Evolutionary conservation across 768 basidiomycete genomes (phyloP).

Genomic region (Chlorophyllum brunneum): DNA sequence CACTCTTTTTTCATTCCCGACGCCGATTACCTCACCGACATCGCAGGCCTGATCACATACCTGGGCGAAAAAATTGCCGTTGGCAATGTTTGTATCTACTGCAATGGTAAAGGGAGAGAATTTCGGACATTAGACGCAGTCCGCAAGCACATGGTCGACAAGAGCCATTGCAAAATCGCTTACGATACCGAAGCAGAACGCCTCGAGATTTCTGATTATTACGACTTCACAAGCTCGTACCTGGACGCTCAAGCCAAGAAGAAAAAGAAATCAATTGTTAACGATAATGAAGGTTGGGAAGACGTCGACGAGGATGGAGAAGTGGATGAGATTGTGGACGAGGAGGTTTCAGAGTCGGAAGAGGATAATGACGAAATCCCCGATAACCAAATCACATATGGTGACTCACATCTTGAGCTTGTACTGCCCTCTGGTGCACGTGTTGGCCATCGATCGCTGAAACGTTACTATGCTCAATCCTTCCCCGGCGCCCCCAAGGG

Average conservation of each 20-base stretch:
- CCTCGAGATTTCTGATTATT: conserved; percentile 87
- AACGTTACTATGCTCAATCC: conserved; percentile 82
- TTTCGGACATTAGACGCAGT: conserved; percentile 85
- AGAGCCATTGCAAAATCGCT: conserved; percentile 93
- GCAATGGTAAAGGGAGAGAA: conserved; percentile 78
- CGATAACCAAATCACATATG: conserved; percentile 62
- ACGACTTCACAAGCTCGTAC: conserved; percentile 86
- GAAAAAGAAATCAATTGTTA: conserved; percentile 32
- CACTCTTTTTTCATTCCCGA: conserved; percentile 99
- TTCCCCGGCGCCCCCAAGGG: conserved; percentile 44
- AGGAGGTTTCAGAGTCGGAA: conserved; percentile 17
- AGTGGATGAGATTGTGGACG: conserved; percentile 37
- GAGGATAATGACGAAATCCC: conserved; percentile 38
- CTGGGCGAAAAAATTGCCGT: conserved; percentile 92
- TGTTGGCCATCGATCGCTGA: conserved; percentile 88
- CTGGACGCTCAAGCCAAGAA: conserved; percentile 39
- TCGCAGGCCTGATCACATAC: conserved; percentile 76
- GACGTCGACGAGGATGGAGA: conserved; percentile 41
- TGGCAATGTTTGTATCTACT: conserved; percentile 91
- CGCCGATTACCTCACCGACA: conserved; percentile 82
- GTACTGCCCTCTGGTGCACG: conserved; percentile 90
- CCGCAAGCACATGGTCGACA: conserved; percentile 94
- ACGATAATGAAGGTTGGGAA: conserved; percentile 42
- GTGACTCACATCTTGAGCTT: conserved; percentile 81
- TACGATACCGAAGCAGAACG: conserved; percentile 80